Conservation (phyloP, 345 rosid species). For the Heritiera littoralis region DNA sequence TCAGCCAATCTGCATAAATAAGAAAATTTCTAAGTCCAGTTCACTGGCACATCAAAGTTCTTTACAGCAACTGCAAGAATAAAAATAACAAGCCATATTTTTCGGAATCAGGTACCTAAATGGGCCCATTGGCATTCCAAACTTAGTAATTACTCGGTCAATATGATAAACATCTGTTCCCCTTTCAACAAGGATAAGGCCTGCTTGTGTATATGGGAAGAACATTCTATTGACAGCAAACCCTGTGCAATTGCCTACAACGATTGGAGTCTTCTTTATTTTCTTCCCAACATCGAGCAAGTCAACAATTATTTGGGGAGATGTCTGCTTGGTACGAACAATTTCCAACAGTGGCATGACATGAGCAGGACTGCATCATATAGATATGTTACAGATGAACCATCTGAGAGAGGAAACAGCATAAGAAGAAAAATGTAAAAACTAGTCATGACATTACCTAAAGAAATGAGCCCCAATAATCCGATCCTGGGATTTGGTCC, state of each 20-base stretch:
- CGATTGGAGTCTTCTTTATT: constrained; percentile 89
- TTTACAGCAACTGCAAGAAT: background rate
- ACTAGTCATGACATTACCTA: constrained; percentile 50
- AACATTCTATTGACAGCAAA: constrained; percentile 98
- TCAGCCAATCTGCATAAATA: constrained; percentile 67
- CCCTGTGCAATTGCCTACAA: constrained; percentile 98
- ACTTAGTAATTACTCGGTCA: constrained; percentile 73
- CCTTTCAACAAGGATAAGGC: constrained; percentile 75
- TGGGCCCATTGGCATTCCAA: constrained; percentile 99
- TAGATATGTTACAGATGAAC: constrained; percentile 24
- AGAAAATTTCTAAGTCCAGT: background rate
- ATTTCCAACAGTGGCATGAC: constrained; percentile 96
- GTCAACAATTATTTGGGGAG: constrained; percentile 89
- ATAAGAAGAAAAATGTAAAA: constrained; percentile 4
- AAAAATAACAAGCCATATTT: constrained; percentile 1
- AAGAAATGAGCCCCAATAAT: constrained; percentile 98
- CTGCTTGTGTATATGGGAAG: constrained; percentile 91
- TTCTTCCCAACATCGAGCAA: constrained; percentile 84
- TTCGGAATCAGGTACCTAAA: constrained; percentile 54
- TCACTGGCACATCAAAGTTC: constrained; percentile 15
- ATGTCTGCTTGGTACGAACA: constrained; percentile 80
- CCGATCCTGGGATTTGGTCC: constrained; percentile 74
- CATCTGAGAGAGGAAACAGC: constrained; percentile 7
- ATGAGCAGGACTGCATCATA: constrained; percentile 83
- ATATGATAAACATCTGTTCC: constrained; percentile 80